phyloP scores from a whole-genome alignment of 208 protist species.

The Crithidia sp. region DNA sequence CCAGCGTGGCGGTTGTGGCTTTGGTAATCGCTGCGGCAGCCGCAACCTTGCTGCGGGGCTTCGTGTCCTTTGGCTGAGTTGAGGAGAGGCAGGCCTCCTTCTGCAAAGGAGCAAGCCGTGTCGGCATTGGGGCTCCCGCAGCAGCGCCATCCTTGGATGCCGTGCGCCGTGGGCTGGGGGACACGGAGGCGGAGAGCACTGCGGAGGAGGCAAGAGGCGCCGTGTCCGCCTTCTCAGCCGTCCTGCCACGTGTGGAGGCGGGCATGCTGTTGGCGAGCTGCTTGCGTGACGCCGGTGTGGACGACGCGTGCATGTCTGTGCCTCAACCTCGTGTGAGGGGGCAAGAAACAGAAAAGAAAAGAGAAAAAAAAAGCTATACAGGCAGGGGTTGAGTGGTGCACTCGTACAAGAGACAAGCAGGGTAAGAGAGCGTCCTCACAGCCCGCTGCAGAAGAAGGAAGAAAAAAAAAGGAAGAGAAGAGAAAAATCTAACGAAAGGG shows the following conservation, averaged over 20 bases:
- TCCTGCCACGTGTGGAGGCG: conserved; percentile 5
- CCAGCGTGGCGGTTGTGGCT: not conserved
- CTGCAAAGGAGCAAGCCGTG: too few relatives aligned
- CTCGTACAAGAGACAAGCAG: not conserved
- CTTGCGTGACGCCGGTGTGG: conserved; percentile 3
- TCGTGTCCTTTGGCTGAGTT: not conserved
- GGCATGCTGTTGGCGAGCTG: conserved; percentile 24
- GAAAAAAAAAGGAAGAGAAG: conserved; percentile 14
- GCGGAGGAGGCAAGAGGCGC: not conserved
- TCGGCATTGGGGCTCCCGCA: not conserved
- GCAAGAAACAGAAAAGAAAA: conserved; percentile 25
- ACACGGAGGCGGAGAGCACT: not conserved
- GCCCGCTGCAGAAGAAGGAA: conserved; percentile 1
- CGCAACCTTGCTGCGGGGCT: not conserved
- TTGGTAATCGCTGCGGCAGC: too few relatives aligned
- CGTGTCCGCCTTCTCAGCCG: not conserved
- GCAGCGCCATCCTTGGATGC: not conserved
- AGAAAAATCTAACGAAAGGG: not conserved
- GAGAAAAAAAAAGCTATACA: not conserved
- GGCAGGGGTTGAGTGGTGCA: not conserved
- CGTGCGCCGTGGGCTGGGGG: not conserved
- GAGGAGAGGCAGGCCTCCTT: not conserved
- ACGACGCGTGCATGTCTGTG: conserved; percentile 2
- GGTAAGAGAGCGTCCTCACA: too few relatives aligned
- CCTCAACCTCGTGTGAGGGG: too few relatives aligned